phyloP scores from a whole-genome alignment of 495 filamentous ascomycete genomes.

The Penicillium longicatenatum region DNA sequence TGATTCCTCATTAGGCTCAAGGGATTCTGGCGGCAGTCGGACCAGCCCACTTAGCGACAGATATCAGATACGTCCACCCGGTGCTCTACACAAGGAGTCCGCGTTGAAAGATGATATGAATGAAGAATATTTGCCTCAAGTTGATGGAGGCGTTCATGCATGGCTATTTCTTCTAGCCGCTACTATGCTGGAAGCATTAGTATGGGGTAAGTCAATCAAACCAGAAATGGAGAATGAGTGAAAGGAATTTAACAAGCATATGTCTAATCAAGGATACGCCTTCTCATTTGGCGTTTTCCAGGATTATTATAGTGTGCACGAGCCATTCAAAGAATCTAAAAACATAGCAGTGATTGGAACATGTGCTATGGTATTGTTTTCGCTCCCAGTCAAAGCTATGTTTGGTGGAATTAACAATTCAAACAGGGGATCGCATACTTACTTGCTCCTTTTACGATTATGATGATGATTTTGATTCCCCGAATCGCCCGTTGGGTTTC shows the following conservation, averaged over 20 bases:
- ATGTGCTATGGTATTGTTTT: constrained; percentile 39
- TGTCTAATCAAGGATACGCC: constrained; percentile 53
- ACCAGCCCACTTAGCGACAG: not conserved
- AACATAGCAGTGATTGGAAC: constrained; percentile 51
- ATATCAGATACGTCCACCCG: not conserved
- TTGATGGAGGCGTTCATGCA: constrained; percentile 61
- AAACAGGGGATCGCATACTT: constrained; percentile 41
- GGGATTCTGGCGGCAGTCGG: not conserved
- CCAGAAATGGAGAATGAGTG: not conserved
- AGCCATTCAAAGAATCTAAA: constrained; percentile 43
- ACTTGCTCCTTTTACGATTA: constrained; percentile 37
- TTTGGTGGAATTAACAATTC: not conserved
- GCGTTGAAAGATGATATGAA: not conserved
- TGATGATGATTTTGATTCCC: constrained; percentile 36
- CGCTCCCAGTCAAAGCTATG: not conserved
- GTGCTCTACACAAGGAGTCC: not conserved
- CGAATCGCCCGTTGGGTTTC: constrained; percentile 33
- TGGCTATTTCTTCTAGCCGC: constrained; percentile 64
- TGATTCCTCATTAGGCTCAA: not conserved
- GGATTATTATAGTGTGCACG: constrained; percentile 53
- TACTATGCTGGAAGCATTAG: constrained; percentile 61
- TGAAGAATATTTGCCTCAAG: constrained; percentile 39
- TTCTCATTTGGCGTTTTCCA: constrained; percentile 64
- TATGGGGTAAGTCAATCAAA: constrained; percentile 56
- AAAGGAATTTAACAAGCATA: not conserved